Conservation (phyloP, 2,329 filamentous ascomycete species). For the Colletotrichum abscissum region DNA sequence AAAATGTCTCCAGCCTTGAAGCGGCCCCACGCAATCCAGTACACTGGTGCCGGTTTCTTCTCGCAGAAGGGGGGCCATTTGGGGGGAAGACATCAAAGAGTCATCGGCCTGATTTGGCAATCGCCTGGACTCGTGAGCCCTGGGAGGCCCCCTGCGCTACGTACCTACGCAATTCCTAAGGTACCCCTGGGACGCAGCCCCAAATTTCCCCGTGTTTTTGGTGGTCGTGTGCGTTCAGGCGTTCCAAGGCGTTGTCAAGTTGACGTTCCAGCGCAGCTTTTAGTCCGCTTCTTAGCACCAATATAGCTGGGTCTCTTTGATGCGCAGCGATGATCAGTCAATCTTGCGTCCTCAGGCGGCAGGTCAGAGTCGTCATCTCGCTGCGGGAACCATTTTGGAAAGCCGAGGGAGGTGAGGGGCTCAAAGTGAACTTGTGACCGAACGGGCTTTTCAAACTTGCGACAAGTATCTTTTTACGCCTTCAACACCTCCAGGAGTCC, state of each 20-base stretch:
- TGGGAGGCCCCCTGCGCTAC: constrained; percentile 9
- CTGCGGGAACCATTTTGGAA: not conserved
- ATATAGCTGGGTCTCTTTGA: constrained; percentile 4
- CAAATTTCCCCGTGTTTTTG: constrained; percentile 30
- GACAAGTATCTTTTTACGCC: not conserved
- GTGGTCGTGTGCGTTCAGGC: not conserved
- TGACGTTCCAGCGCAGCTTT: constrained; percentile 9
- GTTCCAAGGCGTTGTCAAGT: not conserved
- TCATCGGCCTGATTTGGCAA: constrained; percentile 31
- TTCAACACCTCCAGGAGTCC: not conserved
- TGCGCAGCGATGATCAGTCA: constrained; percentile 22
- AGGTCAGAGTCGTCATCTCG: constrained; percentile 30
- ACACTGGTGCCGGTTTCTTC: constrained; percentile 34
- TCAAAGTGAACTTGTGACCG: not conserved
- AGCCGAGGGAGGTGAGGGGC: not conserved
- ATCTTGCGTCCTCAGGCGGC: constrained; percentile 23
- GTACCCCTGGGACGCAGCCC: not conserved
- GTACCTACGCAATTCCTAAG: no score
- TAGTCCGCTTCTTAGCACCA: not conserved
- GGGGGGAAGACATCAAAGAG: constrained; percentile 16
- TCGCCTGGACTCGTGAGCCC: not conserved
- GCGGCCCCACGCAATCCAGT: constrained; percentile 26
- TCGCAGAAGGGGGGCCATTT: constrained; percentile 20
- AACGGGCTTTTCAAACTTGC: not conserved
- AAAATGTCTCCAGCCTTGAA: not conserved